phyloP scores from a whole-genome alignment of 116 monocot genomes.

The Trichopus zeylanicus region DNA sequence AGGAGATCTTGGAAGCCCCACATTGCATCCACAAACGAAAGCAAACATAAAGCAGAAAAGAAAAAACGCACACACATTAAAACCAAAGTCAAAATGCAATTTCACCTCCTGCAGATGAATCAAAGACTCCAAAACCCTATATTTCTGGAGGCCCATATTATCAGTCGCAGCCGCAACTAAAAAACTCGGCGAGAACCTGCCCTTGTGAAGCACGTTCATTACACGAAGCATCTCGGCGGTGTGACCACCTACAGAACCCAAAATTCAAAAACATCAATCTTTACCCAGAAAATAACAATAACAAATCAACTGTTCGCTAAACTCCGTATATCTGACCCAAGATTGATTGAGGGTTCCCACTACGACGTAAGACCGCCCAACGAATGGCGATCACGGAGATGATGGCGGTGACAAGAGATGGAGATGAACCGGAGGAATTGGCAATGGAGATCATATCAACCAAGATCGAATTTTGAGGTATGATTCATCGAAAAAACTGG shows the following conservation, averaged over 20 bases:
- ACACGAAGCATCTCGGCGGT: conserved; percentile 94
- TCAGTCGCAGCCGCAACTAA: conserved; percentile 72
- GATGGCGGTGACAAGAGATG: no score
- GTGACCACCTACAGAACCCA: conserved; percentile 59
- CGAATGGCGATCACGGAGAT: background rate
- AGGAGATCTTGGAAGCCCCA: no score
- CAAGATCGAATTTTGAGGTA: no score
- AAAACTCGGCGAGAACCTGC: conserved; percentile 51
- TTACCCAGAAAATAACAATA: background rate
- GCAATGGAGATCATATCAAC: no score
- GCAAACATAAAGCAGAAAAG: no score
- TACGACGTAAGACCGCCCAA: background rate
- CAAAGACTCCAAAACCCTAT: conserved; percentile 50
- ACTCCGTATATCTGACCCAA: conserved; percentile 52
- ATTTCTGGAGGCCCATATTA: conserved; percentile 85
- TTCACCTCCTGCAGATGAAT: no score
- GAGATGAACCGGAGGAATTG: no score
- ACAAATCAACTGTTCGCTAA: background rate
- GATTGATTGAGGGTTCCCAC: conserved; percentile 40
- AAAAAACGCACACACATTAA: no score
- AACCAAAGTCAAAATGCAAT: no score
- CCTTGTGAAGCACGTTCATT: conserved; percentile 50
- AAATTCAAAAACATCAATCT: background rate
- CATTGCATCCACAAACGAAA: no score
- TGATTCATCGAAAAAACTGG: no score